Conservation (phyloP, 202 grass and related monocot genomes). For the Panicum hallii region DNA sequence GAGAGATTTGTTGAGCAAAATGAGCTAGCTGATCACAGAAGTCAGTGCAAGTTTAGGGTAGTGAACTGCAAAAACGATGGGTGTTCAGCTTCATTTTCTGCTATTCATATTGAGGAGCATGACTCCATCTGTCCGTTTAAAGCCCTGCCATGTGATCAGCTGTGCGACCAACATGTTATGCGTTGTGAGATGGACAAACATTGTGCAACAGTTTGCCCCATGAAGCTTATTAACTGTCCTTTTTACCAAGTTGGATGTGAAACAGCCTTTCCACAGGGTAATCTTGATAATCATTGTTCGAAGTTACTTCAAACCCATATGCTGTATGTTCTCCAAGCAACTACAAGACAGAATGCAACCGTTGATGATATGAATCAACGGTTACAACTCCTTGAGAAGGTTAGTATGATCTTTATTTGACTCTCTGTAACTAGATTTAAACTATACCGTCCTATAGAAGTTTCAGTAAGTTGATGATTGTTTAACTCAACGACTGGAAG, state of each 20-base stretch:
- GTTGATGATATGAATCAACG: constrained; percentile 73
- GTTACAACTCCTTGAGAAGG: constrained; percentile 86
- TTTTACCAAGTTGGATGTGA: constrained; percentile 85
- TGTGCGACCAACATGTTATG: constrained; percentile 65
- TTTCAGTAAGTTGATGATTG: constrained; percentile 20
- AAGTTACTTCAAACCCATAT: constrained; percentile 68
- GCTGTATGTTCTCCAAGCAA: constrained; percentile 64
- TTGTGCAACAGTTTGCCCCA: constrained; percentile 67
- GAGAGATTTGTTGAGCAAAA: constrained; percentile 51
- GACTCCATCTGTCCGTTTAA: constrained; percentile 75
- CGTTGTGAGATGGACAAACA: constrained; percentile 77
- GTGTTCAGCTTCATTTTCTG: constrained; percentile 66
- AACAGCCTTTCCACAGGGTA: constrained; percentile 67
- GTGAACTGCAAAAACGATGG: constrained; percentile 70
- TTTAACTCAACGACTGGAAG: constrained; percentile 32
- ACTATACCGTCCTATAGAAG: neutral
- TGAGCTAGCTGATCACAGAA: constrained; percentile 55
- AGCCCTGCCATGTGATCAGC: constrained; percentile 64
- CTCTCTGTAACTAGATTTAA: constrained; percentile 14
- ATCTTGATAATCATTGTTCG: constrained; percentile 73
- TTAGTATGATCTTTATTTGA: constrained; percentile 49
- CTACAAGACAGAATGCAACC: constrained; percentile 58
- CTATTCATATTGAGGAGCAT: constrained; percentile 63
- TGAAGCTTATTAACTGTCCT: constrained; percentile 86
- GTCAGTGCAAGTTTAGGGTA: constrained; percentile 58